phyloP scores from a whole-genome alignment of 2,329 filamentous ascomycete genomes.

The Ophiosphaerella herpotricha region DNA sequence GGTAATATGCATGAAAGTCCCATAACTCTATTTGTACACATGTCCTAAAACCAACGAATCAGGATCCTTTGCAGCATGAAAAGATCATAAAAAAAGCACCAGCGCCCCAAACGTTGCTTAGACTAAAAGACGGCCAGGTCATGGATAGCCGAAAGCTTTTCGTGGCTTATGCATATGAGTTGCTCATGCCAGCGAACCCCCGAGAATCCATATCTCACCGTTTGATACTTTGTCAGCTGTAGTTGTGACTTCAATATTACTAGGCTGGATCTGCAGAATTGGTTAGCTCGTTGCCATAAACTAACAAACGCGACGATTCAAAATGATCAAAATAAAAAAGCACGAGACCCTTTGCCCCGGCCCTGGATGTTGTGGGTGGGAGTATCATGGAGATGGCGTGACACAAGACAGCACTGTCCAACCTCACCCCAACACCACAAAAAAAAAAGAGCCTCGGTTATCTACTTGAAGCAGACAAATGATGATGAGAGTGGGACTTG shows the following conservation, averaged over 20 bases:
- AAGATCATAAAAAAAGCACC: too few relatives aligned
- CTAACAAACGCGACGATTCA: too few relatives aligned
- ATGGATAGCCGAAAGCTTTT: neutral
- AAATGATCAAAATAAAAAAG: neutral
- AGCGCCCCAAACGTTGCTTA: neutral
- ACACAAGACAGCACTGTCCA: neutral
- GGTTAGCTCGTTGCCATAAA: slow-evolving; percentile 10
- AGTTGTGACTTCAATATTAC: slow-evolving; percentile 74
- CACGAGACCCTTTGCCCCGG: too few relatives aligned
- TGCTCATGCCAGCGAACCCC: slow-evolving; percentile 57
- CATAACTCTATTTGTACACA: neutral
- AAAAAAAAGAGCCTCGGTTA: slow-evolving; percentile 34
- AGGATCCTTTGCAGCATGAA: too few relatives aligned
- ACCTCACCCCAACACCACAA: slow-evolving; percentile 11
- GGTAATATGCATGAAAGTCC: neutral
- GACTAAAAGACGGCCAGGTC: neutral
- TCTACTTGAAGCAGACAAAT: slow-evolving; percentile 34
- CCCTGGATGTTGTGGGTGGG: too few relatives aligned
- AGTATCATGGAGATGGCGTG: too few relatives aligned
- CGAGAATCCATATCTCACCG: slow-evolving; percentile 83
- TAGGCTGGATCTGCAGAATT: slow-evolving; percentile 70
- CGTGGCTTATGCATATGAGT: neutral
- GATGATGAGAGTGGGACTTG: slow-evolving; percentile 48
- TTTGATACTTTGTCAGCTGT: slow-evolving; percentile 80
- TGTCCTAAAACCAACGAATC: neutral